Evolutionary conservation across 2,329 filamentous ascomycete species (phyloP), one percentile per base, ranked within the genome.

Genomic region (Didymella sp.): DNA sequence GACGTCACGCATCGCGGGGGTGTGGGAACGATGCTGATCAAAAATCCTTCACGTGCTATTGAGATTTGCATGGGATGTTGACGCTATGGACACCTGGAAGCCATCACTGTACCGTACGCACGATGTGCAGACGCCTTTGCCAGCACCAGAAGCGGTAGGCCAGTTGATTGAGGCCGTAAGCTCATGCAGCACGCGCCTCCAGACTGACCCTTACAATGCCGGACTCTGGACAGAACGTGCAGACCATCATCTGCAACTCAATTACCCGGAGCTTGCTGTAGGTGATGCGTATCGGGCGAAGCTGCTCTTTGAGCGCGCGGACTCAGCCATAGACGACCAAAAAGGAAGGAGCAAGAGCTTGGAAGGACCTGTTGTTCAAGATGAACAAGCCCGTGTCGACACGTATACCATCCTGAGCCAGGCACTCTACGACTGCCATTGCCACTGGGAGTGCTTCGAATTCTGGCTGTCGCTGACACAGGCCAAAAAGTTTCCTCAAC

Each of bases 221-320:
- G 27, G 2, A 13, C 21, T 47, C 8, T 53, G 51, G 51, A 47
- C 37, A 2, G 33, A 53, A n/a, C 43, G 51, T n/a, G 51, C 51
- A 27, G 21, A 27, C 2, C 11, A 15, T 6, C 35, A 53, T 11
- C 27, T 53, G 8, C 33, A 37, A 13, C 27, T 53, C n/a, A 70
- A 67, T 12, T 74, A 64, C 48, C 72, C 73, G 1, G 72, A 73
- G 49, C 62, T 75, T 12, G 68, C 65, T 9, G 64, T 69, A 1
- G 71, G 72, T 3, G 72, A 74, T 37, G 62, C 63, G 0, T 73
- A 73, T 40, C 73, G 71, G 63, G 69, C 71, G 0, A 61, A 61
- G 24, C 61, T 74, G n/a, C 52, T 74, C 9, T 61, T 69, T 28
- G 64, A 73, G 44, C 68, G 71, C 15, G 56, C 54, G 7, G 28